Evolutionary conservation across 192 early-diverging fungal genomes (phyloP), one percentile per base, ranked within the genome.

Genomic region (Borealophlyctis nickersoniae): DNA sequence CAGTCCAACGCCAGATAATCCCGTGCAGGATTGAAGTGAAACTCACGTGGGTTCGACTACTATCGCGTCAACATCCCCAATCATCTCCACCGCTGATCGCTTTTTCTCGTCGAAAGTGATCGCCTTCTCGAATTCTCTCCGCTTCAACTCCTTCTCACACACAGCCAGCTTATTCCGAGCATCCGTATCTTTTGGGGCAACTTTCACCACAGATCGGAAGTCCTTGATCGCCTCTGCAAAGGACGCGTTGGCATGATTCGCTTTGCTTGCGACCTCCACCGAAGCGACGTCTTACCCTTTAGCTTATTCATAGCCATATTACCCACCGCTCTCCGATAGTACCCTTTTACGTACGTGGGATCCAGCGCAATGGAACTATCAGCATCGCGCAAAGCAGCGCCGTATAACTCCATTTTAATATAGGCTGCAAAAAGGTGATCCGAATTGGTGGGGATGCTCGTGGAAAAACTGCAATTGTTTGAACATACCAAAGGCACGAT

Each of bases 51-150:
- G 35, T 49, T 79, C 81, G 62, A 81, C 88, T 68, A 83, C 70
- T 30, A 92, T 86, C 13, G 81, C 58, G 36, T 84, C 79, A 28
- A 88, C 63, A 67, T 90, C 83, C 28, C 85, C 85, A 30, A 91
- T 67, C 23, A 76, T 66, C 57, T 92, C 85, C 27, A 80, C 69
- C 14, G 81, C 62, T 28, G 66, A 73, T 48, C 72, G 66, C 49
- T 73, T 73, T 23, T 62, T 58, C 56, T 85, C 72, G 34, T 84
- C 74, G 66, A 87, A 83, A 49, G 83, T 80, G 65, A 99, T 97
- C 4, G 97, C 97, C 73, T 90, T 86, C 77, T 95, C 95, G 78
- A 99, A 97, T 63, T 89, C 86, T 39, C 88, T 81, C 29, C 90
- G 79, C 27, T 87, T 85, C 30, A 90, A 86, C 66, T 94, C 92